Percentiles rank a stretch among this genome's conserved stretches.
Evolutionary conservation across 441 rosid species (phyloP).

Genomic region (Arabidopsis lyrata): DNA sequence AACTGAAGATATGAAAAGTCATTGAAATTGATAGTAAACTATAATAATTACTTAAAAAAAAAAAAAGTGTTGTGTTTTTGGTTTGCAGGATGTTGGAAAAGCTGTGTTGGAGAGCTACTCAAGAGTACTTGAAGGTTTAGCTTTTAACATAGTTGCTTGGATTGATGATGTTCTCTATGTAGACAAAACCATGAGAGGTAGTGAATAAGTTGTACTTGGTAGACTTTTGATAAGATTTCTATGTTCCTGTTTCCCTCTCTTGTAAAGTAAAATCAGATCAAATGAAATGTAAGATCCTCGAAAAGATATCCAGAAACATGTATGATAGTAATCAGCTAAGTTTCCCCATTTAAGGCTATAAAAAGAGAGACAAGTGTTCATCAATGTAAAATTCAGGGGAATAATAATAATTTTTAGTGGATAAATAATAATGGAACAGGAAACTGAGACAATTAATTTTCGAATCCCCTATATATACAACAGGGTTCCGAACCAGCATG

Average conservation of each 20-base stretch:
- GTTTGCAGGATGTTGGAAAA: conserved; percentile 77
- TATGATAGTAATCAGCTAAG: neutral
- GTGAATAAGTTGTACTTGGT: conserved; percentile 15
- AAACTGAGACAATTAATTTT: conserved; percentile 35
- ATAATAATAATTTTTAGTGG: conserved; percentile 28
- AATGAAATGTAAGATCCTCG: conserved; percentile 3
- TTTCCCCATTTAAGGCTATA: neutral
- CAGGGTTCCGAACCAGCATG: conserved; percentile 42
- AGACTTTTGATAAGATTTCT: conserved; percentile 11
- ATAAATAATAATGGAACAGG: conserved; percentile 39
- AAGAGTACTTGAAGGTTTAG: conserved; percentile 74
- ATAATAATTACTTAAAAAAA: neutral
- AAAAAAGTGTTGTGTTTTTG: neutral
- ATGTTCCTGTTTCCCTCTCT: conserved; percentile 22
- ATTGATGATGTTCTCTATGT: conserved; percentile 74
- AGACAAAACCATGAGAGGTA: conserved; percentile 56
- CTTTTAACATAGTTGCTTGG: conserved; percentile 75
- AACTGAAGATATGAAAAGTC: conserved; percentile 21
- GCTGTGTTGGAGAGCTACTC: conserved; percentile 79
- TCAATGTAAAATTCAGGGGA: conserved; percentile 14
- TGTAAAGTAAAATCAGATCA: conserved; percentile 13
- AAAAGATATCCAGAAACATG: neutral
- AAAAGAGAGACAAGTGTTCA: conserved; percentile 23
- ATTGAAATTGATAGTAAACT: neutral
- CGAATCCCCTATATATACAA: conserved; percentile 47